Evolutionary conservation across 768 basidiomycete genomes (phyloP).

Genomic region (Tylopilus balloui): DNA sequence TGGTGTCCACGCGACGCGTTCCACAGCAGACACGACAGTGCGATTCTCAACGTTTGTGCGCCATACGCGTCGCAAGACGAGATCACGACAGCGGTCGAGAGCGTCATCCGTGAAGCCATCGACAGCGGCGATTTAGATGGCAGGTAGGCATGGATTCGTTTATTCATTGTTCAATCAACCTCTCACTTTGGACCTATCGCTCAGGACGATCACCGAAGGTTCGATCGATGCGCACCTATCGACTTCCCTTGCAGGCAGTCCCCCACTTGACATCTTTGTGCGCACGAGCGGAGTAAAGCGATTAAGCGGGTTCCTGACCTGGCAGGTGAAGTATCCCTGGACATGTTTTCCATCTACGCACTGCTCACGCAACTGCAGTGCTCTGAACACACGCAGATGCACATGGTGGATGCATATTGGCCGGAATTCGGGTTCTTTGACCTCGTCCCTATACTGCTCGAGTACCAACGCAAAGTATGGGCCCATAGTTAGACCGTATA

Average conservation of each 20-base stretch:
- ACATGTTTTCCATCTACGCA: neutral
- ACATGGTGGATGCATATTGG: slow-evolving; percentile 85
- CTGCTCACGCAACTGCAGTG: slow-evolving; percentile 42
- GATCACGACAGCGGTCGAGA: slow-evolving; percentile 69
- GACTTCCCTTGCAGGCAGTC: slow-evolving; percentile 60
- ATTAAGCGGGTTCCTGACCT: slow-evolving; percentile 72
- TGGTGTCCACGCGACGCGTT: neutral
- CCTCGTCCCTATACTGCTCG: slow-evolving; percentile 81
- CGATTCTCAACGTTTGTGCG: slow-evolving; percentile 88
- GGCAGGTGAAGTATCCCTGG: slow-evolving; percentile 66
- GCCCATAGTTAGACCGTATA: slow-evolving; percentile 7
- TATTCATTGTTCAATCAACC: neutral
- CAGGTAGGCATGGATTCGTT: slow-evolving; percentile 8
- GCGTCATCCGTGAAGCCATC: slow-evolving; percentile 32
- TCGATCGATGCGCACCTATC: slow-evolving; percentile 65
- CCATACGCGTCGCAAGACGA: slow-evolving; percentile 92
- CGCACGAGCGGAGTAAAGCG: slow-evolving; percentile 82
- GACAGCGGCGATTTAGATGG: slow-evolving; percentile 29
- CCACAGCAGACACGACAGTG: slow-evolving; percentile 41
- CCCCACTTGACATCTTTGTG: slow-evolving; percentile 84
- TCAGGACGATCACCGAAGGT: slow-evolving; percentile 56
- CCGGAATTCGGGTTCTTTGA: slow-evolving; percentile 88
- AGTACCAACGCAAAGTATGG: slow-evolving; percentile 82
- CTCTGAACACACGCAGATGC: slow-evolving; percentile 78
- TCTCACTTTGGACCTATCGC: no score